These are phyloP conservation scores for Buddleja alternifolia DNA, from an alignment of 257 asterid genomes.

Conservation along the genomic window DNA sequence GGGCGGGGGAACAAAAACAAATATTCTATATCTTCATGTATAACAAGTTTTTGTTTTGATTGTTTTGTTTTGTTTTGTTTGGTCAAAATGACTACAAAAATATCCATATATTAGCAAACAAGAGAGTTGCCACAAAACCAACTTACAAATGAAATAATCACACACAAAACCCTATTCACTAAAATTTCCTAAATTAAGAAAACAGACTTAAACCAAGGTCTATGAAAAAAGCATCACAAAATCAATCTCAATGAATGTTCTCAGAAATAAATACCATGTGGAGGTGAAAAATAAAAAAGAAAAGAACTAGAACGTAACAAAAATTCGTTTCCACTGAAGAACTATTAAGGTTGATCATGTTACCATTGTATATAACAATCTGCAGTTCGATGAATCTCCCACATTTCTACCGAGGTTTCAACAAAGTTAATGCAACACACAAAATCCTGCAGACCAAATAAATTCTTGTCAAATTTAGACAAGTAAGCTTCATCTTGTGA, in stretches of 20 bases:
- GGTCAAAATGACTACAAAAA: no score
- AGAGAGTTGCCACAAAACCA: conserved; percentile 1
- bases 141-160: background rate
- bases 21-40: no score
- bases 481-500: background rate
- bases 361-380: conserved; percentile 15
- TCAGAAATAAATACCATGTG: conserved; percentile 14
- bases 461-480: background rate
- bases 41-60: no score
- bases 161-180: conserved; percentile 12
- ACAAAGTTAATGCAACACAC: conserved; percentile 23
- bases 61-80: no score
- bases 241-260: conserved; percentile 29
- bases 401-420: background rate
- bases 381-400: conserved; percentile 15
- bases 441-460: conserved; percentile 34
- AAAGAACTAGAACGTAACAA: conserved; percentile 19
- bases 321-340: conserved; percentile 45
- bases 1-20: no score
- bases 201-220: background rate
- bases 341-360: background rate
- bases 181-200: conserved; percentile 9
- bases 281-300: conserved; percentile 41
- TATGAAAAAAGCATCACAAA: conserved; percentile 13
- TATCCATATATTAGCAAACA: no score